phyloP scores from a whole-genome alignment of 2,329 filamentous ascomycete genomes.

The Chaetomiaceae sp. region DNA sequence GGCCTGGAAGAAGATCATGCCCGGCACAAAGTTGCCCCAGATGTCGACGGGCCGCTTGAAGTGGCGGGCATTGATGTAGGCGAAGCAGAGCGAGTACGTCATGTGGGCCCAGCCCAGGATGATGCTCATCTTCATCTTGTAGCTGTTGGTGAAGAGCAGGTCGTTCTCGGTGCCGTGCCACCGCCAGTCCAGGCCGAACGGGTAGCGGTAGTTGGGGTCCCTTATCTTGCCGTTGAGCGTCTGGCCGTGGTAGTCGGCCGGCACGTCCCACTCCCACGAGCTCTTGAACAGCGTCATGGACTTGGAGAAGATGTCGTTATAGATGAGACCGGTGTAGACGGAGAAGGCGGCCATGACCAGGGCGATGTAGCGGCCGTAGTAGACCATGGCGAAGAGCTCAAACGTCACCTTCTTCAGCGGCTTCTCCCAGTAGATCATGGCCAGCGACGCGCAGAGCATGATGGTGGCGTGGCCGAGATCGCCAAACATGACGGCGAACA shows the following conservation, averaged over 20 bases:
- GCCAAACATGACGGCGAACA: slow-evolving; percentile 99
- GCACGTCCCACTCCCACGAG: slow-evolving; percentile 77
- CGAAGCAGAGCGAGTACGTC: slow-evolving; percentile 94
- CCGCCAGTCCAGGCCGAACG: slow-evolving; percentile 90
- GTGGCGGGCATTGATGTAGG: slow-evolving; percentile 88
- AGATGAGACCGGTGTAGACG: slow-evolving; percentile 93
- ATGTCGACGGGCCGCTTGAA: slow-evolving; percentile 95
- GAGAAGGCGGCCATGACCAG: slow-evolving; percentile 97
- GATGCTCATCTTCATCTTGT: slow-evolving; percentile 99
- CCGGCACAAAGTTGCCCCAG: slow-evolving; percentile 94
- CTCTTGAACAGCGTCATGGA: slow-evolving; percentile 84
- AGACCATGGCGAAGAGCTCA: slow-evolving; percentile 96
- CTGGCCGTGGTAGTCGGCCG: slow-evolving; percentile 61
- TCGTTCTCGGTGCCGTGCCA: slow-evolving; percentile 97
- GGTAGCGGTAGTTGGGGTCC: slow-evolving; percentile 69
- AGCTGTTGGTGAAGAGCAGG: slow-evolving; percentile 92
- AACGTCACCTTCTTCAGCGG: slow-evolving; percentile 86
- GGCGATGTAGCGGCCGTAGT: slow-evolving; percentile 97
- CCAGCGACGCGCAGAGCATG: slow-evolving; percentile 75
- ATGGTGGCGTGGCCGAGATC: slow-evolving; percentile 91
- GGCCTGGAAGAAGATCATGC: slow-evolving; percentile 99
- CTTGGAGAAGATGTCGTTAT: slow-evolving; percentile 96
- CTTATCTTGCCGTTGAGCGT: slow-evolving; percentile 64
- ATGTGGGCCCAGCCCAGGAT: slow-evolving; percentile 96
- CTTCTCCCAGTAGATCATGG: slow-evolving; percentile 97